Base-by-base conservation (phyloP, 371 early-diverging fungal genomes). In the Mucor lusitanicus region DNA sequence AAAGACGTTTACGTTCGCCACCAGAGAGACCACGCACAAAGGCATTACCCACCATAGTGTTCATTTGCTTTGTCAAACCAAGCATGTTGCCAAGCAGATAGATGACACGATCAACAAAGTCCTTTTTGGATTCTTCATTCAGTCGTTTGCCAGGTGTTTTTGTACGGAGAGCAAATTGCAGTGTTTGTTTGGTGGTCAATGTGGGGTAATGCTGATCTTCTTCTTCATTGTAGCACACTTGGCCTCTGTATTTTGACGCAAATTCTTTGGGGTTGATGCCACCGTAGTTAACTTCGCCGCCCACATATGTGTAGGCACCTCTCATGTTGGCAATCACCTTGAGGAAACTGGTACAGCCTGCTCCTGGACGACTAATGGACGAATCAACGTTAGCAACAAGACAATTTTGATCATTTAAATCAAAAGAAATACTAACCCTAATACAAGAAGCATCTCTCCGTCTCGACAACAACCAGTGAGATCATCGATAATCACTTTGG, bases 1-100 rank as follows among this genome's bases (percentile, higher is more conserved):
- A 87, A 11, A 93, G 79, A 69, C 97, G 90, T 86, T 96, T 95
- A 63, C 92, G 85, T 80, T 90, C 95, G 61, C 96, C 96, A 69
- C 91, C 97, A 19, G 90, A 90, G 19, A 94, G 76, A 67, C 95
- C 95, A 61, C 93, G 91, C 35, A 91, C 78, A 58, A 86, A 87
- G 0, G 90, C 92, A 75, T 94, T 90, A 27, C 96, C 96, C 12
- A 96, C 92, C 58, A 90, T 79, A 4, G 93, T 90, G 73, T 95
- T 78, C 60, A 88, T 84, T 70, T 90, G 90, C 69, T 90, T 87
- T 35, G 87, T 86, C 17, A 94, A 74, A 30, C 92, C 91, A 32
- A 91, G 84, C 84, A 91, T 87, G 65, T 85, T 81, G 42, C 90
- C 87, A 23, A 89, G 80, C 64, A 84, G 67, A 53, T 84, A 82